Conservation (phyloP, 2,329 filamentous ascomycete genomes). For the Kalmusia sp. region DNA sequence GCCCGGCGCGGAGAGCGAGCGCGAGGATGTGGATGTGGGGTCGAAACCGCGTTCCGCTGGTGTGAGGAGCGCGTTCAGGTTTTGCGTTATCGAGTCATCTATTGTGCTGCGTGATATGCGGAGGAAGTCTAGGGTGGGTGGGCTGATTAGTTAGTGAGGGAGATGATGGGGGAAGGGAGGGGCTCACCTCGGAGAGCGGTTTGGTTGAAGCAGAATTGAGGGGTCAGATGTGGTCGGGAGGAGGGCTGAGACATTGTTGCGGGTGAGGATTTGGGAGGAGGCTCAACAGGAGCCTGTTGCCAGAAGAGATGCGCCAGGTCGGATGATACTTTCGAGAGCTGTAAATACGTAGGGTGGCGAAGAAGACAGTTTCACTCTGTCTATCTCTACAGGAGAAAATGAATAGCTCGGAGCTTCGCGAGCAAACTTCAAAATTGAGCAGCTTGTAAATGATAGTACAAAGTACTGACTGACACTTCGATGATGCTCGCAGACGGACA, state of each 20-base stretch:
- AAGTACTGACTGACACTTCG: neutral
- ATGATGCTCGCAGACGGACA: neutral
- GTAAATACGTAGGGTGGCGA: neutral
- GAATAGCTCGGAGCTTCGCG: too few relatives aligned
- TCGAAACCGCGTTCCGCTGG: constrained; percentile 78
- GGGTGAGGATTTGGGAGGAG: constrained; percentile 14
- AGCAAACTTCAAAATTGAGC: too few relatives aligned
- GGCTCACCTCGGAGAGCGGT: constrained; percentile 56
- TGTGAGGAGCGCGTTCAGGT: constrained; percentile 86
- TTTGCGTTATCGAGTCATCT: constrained; percentile 92
- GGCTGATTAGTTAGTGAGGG: constrained; percentile 45
- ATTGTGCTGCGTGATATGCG: constrained; percentile 82
- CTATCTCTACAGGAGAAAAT: neutral
- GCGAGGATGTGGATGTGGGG: constrained; percentile 74
- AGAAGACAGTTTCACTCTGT: too few relatives aligned
- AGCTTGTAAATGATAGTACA: neutral
- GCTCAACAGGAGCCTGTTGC: constrained; percentile 27
- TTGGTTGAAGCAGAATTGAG: constrained; percentile 61
- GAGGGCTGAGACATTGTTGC: constrained; percentile 51
- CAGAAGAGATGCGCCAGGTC: constrained; percentile 42
- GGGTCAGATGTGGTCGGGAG: constrained; percentile 50
- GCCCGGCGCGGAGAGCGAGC: constrained; percentile 58
- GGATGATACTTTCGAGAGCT: constrained; percentile 2
- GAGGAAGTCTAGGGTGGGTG: constrained; percentile 75
- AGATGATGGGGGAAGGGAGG: constrained; percentile 5